phyloP scores from a whole-genome alignment of 176 grass and related monocot genomes.

The Thinopyrum elongatum region DNA sequence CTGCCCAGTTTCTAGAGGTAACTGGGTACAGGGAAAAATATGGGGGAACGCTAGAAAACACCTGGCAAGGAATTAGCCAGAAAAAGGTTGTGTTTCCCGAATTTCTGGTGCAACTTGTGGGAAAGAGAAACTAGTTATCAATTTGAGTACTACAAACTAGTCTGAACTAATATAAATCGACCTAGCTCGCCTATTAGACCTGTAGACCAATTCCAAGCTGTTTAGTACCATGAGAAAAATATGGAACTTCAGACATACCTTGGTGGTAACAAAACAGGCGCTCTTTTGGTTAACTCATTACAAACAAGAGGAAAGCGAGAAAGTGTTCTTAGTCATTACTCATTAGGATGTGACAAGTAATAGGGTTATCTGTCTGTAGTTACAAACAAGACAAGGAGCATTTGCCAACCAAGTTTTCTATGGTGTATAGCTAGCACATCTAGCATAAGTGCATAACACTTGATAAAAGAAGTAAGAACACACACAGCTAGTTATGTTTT shows the following conservation, averaged over 20 bases:
- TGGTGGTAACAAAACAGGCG: background rate
- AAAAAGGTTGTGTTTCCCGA: background rate
- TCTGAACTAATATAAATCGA: background rate
- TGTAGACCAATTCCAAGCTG: background rate
- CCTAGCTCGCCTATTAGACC: background rate
- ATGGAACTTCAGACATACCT: background rate
- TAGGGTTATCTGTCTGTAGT: background rate
- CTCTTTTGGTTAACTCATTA: background rate
- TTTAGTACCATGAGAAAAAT: background rate
- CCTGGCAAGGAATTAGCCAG: background rate
- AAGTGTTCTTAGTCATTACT: background rate
- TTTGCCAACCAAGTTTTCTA: background rate
- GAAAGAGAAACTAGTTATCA: background rate
- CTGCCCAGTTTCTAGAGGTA: background rate
- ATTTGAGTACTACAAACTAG: background rate
- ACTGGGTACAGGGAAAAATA: background rate
- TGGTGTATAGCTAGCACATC: background rate
- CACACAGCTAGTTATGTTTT: background rate
- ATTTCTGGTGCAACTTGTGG: background rate
- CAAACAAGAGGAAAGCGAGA: background rate
- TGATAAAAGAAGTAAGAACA: background rate
- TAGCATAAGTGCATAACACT: background rate
- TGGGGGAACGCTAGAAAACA: background rate
- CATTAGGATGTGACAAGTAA: background rate
- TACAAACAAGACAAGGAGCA: background rate